Conservation (phyloP, 1,284 basidiomycete genomes). For the Ceratobasidium sp. region DNA sequence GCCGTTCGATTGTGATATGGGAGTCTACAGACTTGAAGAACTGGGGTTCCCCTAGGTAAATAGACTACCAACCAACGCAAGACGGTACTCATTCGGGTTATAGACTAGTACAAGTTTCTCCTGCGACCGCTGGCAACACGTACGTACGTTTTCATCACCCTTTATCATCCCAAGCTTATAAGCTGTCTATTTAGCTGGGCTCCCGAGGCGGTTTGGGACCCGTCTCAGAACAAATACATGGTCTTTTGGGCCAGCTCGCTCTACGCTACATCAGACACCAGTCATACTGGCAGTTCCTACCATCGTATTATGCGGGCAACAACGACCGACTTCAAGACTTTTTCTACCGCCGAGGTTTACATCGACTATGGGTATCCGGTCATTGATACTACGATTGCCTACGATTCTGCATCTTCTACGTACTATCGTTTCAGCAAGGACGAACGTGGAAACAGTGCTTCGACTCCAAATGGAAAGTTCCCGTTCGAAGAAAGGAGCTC, state of each 20-base stretch:
- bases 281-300: constrained; percentile 27
- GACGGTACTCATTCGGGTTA: neutral
- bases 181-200: neutral
- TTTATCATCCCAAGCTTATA: neutral
- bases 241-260: constrained; percentile 36
- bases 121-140: constrained; percentile 33
- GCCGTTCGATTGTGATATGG: constrained; percentile 33
- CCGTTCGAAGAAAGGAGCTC: constrained; percentile 28
- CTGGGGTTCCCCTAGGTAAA: constrained; percentile 27
- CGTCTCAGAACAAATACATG: constrained; percentile 30
- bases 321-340: constrained; percentile 30
- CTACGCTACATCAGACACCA: constrained; percentile 24
- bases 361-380: constrained; percentile 26
- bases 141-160: neutral
- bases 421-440: constrained; percentile 36
- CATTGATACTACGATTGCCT: constrained; percentile 26
- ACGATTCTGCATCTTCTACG: constrained; percentile 17
- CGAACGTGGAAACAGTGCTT: constrained; percentile 29
- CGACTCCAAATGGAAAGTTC: constrained; percentile 31
- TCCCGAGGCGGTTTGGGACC: constrained; percentile 32
- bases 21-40: constrained; percentile 35
- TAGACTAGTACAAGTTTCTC: constrained; percentile 34
- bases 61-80: neutral
- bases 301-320: constrained; percentile 29
- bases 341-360: constrained; percentile 16